Evolutionary conservation across 768 basidiomycete species (phyloP), one percentile per base, ranked within the genome.

Genomic region (Calocera cornea): DNA sequence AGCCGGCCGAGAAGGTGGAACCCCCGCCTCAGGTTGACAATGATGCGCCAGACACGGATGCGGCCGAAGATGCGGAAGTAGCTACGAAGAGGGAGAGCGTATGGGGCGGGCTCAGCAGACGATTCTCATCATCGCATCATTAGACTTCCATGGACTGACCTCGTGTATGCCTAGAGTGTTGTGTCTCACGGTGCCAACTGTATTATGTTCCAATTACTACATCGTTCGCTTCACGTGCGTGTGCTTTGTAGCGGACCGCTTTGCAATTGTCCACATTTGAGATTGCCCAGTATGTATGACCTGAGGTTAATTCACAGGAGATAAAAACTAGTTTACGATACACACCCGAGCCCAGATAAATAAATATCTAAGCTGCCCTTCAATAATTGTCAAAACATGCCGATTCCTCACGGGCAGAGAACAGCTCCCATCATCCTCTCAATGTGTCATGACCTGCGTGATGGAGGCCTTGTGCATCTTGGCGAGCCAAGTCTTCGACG

Each of bases 401-500:
- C 27, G 44, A 47, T 47, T 19, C 8, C 16, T 19, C 3, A 47
- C 19, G 36, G 44, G 19, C 44, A 47, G 44, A 7, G 19, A 7
- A 19, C 19, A 7, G 44, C 54, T 14, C 54, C 14, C 22, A 2
- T 27, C 54, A 27, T 33, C 54, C 11, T 5, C 2, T 60, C 31
- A 60, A 19, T 60, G 54, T 27, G 54, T 60, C 54, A 60, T 60
- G 54, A 60, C 54, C 27, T 60, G 54, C 10, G 54, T 60, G 31
- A 60, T 60, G 2, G 54, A 29, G 27, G 5, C 19, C 54, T 33
- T 60, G 54, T 60, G 54, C 54, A 60, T 60, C 31, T 19, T 33
- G 31, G 54, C 54, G 27, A 60, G 54, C 54, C 54, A 60, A 10
- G 54, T 60, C 54, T 60, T 60, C 7, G 54, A 60, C 31, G 66